Evolutionary conservation across 768 basidiomycete genomes (phyloP).

Genomic region (Coprinopsis marcescibilis): DNA sequence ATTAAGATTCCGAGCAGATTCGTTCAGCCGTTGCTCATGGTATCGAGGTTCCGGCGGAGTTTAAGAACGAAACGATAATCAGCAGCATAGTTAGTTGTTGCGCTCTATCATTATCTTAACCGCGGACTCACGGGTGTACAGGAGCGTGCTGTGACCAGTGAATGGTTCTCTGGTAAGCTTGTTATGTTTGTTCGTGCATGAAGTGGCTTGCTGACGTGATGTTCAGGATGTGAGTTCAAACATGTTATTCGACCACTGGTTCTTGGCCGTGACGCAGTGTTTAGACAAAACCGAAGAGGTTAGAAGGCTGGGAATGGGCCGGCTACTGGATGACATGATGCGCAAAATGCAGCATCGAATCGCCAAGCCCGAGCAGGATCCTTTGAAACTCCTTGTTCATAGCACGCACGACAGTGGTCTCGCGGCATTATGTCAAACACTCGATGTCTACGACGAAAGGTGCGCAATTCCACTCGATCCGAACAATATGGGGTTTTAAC

Average conservation of each 20-base stretch:
- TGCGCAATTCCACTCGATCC: constrained; percentile 29
- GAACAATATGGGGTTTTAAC: background rate
- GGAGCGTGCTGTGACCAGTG: constrained; percentile 69
- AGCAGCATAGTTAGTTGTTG: constrained; percentile 46
- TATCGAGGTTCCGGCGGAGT: constrained; percentile 64
- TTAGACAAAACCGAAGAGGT: constrained; percentile 72
- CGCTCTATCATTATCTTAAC: background rate
- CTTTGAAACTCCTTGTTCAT: constrained; percentile 61
- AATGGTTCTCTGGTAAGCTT: constrained; percentile 67
- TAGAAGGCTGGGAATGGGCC: constrained; percentile 71
- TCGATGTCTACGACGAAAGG: constrained; percentile 72
- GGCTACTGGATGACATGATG: constrained; percentile 59
- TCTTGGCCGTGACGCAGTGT: background rate
- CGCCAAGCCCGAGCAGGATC: constrained; percentile 36
- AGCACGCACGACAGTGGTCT: constrained; percentile 70
- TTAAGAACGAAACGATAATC: constrained; percentile 55
- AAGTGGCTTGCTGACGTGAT: constrained; percentile 10
- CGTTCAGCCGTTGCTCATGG: constrained; percentile 68
- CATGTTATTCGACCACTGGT: background rate
- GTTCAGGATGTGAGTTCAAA: constrained; percentile 35
- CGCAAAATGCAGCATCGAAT: constrained; percentile 57
- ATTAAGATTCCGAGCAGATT: constrained; percentile 32
- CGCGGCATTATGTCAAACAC: constrained; percentile 54
- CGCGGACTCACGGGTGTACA: constrained; percentile 17
- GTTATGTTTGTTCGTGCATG: background rate